Evolutionary conservation across 1,284 basidiomycete species (phyloP).

Genomic region (Inonotus obliquus): DNA sequence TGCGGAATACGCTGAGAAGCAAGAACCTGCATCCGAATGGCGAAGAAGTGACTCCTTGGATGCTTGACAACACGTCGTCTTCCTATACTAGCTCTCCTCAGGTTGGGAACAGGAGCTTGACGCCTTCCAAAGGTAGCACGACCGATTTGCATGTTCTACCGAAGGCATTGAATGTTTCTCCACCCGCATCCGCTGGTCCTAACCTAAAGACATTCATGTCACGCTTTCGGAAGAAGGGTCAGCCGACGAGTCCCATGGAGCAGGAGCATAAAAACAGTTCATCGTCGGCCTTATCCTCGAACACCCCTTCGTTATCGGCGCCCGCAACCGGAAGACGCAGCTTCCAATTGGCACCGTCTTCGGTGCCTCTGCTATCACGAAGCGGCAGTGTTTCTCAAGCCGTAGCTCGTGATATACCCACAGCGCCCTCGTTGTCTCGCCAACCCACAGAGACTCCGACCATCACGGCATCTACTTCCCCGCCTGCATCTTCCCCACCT

Average conservation of each 20-base stretch:
- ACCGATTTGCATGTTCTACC: constrained; percentile 19
- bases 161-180: constrained; percentile 31
- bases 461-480: background rate
- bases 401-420: background rate
- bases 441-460: constrained; percentile 10
- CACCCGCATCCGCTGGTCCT: constrained; percentile 65
- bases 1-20: constrained; percentile 64
- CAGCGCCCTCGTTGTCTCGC: constrained; percentile 13
- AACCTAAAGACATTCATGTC: constrained; percentile 77
- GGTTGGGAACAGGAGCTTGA: constrained; percentile 16
- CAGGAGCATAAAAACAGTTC: constrained; percentile 6
- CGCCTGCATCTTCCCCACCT: constrained; percentile 11
- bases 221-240: constrained; percentile 63
- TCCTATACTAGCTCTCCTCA: constrained; percentile 24
- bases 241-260: constrained; percentile 3
- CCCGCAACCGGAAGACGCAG: constrained; percentile 8
- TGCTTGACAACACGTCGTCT: constrained; percentile 32
- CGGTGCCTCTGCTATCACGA: constrained; percentile 9
- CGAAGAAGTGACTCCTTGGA: constrained; percentile 49
- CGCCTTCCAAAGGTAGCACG: constrained; percentile 24
- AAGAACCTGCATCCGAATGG: constrained; percentile 45
- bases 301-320: constrained; percentile 1
- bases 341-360: constrained; percentile 11
- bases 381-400: constrained; percentile 13
- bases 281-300: constrained; percentile 23